A percentile compares a stretch with the other conserved stretches of the same genome.
These are phyloP conservation scores for Silene uniflora DNA, from an alignment of 148 eudicot genomes.

Conservation along the genomic window DNA sequence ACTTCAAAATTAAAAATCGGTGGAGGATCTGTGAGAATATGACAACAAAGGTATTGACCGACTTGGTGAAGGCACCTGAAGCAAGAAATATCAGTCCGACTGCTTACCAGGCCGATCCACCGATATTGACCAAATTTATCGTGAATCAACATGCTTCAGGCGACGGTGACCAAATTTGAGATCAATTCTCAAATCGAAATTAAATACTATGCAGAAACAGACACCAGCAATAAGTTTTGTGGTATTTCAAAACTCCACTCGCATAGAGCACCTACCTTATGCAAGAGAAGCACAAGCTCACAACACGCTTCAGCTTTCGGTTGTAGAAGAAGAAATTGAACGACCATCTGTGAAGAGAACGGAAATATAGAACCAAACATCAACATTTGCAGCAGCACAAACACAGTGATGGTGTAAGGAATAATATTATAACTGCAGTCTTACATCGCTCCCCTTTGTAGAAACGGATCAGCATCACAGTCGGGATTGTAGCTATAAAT, in stretches of 20 bases:
- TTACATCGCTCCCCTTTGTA: constrained; percentile 90
- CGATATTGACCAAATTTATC: too few species aligned
- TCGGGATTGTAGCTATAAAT: constrained; percentile 87
- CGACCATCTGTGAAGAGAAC: constrained; percentile 77
- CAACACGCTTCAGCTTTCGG: constrained; percentile 82
- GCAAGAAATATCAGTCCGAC: too few species aligned
- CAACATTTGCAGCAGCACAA: background rate
- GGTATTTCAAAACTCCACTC: background rate
- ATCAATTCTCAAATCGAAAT: background rate
- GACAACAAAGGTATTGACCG: too few species aligned
- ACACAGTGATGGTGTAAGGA: background rate
- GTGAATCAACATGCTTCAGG: background rate
- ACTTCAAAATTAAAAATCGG: too few species aligned
- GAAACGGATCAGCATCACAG: constrained; percentile 75
- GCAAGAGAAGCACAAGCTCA: constrained; percentile 84
- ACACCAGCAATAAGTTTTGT: background rate
- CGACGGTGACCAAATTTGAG: background rate
- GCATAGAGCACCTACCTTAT: constrained; percentile 45
- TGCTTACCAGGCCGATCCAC: too few species aligned
- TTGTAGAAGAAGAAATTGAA: constrained; percentile 94
- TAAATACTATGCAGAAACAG: too few species aligned
- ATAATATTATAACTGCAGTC: constrained; percentile 18
- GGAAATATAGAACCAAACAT: constrained; percentile 6
- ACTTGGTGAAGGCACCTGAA: too few species aligned
- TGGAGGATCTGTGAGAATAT: too few species aligned